Evolutionary conservation across 306 rosid species (phyloP).

Genomic region (Notholithocarpus densiflorus): DNA sequence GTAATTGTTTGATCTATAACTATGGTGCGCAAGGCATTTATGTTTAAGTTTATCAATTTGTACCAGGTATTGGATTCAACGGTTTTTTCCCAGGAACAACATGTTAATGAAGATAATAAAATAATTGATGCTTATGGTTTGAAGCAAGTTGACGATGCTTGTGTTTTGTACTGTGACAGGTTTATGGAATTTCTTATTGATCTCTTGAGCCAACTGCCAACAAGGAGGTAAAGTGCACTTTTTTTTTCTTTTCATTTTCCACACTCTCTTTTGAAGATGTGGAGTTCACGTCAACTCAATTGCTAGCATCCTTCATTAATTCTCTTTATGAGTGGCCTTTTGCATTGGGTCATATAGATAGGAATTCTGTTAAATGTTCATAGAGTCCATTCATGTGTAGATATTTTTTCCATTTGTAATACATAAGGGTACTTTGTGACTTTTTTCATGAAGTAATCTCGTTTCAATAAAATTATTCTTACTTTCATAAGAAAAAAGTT

Average conservation of each 20-base stretch:
- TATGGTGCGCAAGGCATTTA: neutral
- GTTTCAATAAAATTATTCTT: too few relatives aligned
- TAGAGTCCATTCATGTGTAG: too few relatives aligned
- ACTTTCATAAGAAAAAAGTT: too few relatives aligned
- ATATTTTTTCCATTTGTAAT: too few relatives aligned
- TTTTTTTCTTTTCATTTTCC: neutral
- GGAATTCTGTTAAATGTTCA: too few relatives aligned
- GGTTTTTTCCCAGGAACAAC: slow-evolving; percentile 46
- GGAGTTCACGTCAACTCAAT: too few relatives aligned
- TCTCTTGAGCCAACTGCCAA: slow-evolving; percentile 93
- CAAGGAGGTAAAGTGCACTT: slow-evolving; percentile 4
- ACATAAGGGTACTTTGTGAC: too few relatives aligned
- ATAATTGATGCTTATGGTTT: slow-evolving; percentile 37
- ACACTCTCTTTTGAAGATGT: neutral
- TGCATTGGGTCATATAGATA: too few relatives aligned
- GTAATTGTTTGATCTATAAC: neutral
- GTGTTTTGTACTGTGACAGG: slow-evolving; percentile 93
- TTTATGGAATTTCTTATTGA: slow-evolving; percentile 97
- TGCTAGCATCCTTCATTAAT: too few relatives aligned
- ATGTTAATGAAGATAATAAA: slow-evolving; percentile 35
- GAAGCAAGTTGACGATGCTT: slow-evolving; percentile 61
- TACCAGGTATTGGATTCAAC: slow-evolving; percentile 71
- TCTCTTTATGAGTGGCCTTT: too few relatives aligned
- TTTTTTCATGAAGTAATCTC: too few relatives aligned
- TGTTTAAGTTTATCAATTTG: slow-evolving; percentile 14